Evolutionary conservation across 345 rosid species (phyloP), one percentile per base, ranked within the genome.

Genomic region (Erodium maritimum): DNA sequence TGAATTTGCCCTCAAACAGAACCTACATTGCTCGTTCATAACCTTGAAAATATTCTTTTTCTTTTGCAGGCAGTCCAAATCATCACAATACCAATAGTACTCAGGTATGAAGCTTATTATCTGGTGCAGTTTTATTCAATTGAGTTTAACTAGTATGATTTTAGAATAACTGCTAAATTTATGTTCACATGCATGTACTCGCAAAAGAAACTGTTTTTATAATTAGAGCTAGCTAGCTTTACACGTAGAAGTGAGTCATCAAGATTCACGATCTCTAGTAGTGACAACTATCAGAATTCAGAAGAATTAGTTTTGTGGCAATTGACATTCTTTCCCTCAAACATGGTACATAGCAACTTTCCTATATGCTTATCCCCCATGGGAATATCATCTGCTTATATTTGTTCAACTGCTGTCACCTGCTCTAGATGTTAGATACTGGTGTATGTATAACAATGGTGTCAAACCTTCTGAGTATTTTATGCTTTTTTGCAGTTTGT

Each of bases 51-150:
- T 23, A 34, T 54, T 66, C 68, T 29, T 34, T 45, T 67, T 64
- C 61, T 23, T 58, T 57, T 59, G 56, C 79, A 84, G 90, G 83
- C 24, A 59, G 67, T 61, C 71, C 80, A 23, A 68, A 60, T 72
- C 64, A 72, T 63, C 73, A 66, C 62, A 67, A 55, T 69, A 67
- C 64, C 60, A 70, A 62, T 52, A 69, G 61, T 58, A 66, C 82
- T 53, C 79, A 79, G 85, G 91, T 75, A 66, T 58, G 69, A 57
- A 53, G 34, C 25, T 46, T 53, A 42, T 55, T 65, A 54, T 23
- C 66, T 54, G 61, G 21, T 67, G 58, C 14, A 21, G 23, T 65
- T 57, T 56, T 42, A 56, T 21, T 66, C 18, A 65, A 22, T 34
- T 54, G 11, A n/a, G 11, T 55, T 17, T 22, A 5, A 23, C 12